Evolutionary conservation across 192 early-diverging fungal species (phyloP), one percentile per base, ranked within the genome.

Genomic region (Coemansia brasiliensis): DNA sequence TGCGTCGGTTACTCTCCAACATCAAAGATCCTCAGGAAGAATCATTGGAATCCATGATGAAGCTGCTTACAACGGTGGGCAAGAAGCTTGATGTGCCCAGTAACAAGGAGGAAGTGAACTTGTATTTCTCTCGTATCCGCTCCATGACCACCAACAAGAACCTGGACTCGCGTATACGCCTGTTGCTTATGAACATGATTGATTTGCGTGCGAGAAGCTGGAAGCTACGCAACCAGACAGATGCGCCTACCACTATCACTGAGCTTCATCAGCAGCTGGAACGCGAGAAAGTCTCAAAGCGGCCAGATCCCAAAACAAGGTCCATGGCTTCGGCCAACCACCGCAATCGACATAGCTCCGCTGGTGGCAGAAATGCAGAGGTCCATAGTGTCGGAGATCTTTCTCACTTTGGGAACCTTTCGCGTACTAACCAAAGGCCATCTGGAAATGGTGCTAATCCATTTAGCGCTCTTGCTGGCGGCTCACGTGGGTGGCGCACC

Each of bases 41-140:
- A 74, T 93, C 94, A 54, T 81, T 86, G n/a, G 94, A 99, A 80
- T 89, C 86, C 45, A 79, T 96, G 37, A 90, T 87, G 79, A 94
- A 93, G 72, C 82, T 99, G 40, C 65, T 99, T 52, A 86, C 81
- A 4, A 96, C 92, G 4, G 84, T 91, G 40, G 96, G 96, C 61
- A 72, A 83, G 39, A 84, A 84, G 43, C 64, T 99, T 13, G 92
- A 96, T 57, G 74, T 72, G 40, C 82, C 82, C 57, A 35, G 55
- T 18, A 45, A 63, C 42, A 59, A 62, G 41, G 59, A 52, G 18
- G 76, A 84, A 50, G 84, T 99, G 83, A 88, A 96, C 60, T 59
- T 70, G 2, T 96, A 93, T 80, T 93, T 99, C 69, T 50, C 53
- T 5, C 83, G 92, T 18, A 89, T 99, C 82, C 57, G 76, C 37